Evolutionary conservation across 371 early-diverging fungal genomes (phyloP).

Genomic region (Rhizomucor pusillus): DNA sequence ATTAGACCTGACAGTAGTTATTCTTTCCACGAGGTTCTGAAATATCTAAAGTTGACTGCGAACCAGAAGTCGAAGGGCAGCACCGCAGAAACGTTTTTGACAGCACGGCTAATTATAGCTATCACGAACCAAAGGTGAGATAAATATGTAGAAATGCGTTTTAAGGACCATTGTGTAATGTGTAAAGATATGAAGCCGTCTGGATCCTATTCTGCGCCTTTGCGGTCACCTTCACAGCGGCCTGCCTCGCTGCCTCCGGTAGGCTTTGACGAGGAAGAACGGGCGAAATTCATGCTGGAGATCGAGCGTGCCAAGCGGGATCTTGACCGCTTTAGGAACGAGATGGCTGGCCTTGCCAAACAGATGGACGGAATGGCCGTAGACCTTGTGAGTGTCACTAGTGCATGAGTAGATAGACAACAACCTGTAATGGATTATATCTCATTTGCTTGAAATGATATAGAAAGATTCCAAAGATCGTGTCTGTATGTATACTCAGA

Average conservation of each 20-base stretch:
- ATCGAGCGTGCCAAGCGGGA: constrained; percentile 51
- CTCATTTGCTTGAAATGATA: neutral
- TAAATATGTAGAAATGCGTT: no score
- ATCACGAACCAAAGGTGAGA: no score
- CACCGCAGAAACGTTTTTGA: no score
- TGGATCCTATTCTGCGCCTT: constrained; percentile 12
- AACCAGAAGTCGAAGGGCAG: no score
- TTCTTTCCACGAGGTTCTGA: no score
- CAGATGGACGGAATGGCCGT: constrained; percentile 58
- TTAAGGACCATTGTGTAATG: neutral
- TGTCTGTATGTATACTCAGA: constrained; percentile 28
- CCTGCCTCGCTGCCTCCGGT: constrained; percentile 4
- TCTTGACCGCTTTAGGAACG: constrained; percentile 48
- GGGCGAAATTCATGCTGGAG: constrained; percentile 18
- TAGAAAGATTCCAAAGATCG: constrained; percentile 38
- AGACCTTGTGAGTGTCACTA: constrained; percentile 38
- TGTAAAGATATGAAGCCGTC: constrained; percentile 3
- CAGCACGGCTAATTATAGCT: neutral
- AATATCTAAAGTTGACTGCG: no score
- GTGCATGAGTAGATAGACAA: neutral
- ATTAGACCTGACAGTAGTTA: no score
- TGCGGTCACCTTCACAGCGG: constrained; percentile 7
- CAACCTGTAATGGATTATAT: no score
- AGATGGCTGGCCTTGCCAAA: constrained; percentile 50
- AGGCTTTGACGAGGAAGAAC: constrained; percentile 10